Percentiles rank a stretch among this genome's conserved stretches.
These are phyloP conservation scores for Globisporangium ultimum DNA, from an alignment of 352 stramenopile species.

Conservation along the genomic window DNA sequence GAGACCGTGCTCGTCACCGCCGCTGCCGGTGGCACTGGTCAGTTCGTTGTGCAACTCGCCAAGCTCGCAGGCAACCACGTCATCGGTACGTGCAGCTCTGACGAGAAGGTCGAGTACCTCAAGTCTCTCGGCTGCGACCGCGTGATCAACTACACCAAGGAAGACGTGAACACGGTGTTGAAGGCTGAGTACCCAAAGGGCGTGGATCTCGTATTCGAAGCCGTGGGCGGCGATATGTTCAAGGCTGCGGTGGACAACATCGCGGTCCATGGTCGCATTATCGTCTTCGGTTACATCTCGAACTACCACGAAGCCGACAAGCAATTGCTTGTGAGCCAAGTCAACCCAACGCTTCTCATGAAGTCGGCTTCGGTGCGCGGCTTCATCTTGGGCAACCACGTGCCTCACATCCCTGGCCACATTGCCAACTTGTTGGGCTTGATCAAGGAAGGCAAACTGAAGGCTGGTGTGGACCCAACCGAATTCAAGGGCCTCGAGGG, in stretches of 20 bases:
- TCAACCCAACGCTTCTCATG: conserved; percentile 19
- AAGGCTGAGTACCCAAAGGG: conserved; percentile 69
- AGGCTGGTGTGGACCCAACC: conserved; percentile 20
- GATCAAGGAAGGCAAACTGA: conserved; percentile 33
- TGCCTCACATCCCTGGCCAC: conserved; percentile 34
- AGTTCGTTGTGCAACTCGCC: conserved; percentile 83
- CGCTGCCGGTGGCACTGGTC: conserved; percentile 67
- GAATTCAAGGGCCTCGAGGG: conserved; percentile 29
- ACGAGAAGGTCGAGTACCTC: conserved; percentile 84
- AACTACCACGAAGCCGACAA: conserved; percentile 36
- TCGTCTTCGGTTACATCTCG: conserved; percentile 57
- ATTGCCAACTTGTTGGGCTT: conserved; percentile 42
- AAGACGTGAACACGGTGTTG: conserved; percentile 47
- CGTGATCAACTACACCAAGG: conserved; percentile 87
- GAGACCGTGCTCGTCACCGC: conserved; percentile 63
- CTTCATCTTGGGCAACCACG: conserved; percentile 46
- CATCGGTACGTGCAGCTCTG: conserved; percentile 78
- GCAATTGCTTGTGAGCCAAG: conserved; percentile 7
- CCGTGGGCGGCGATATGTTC: conserved; percentile 56
- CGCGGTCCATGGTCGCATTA: conserved; percentile 47
- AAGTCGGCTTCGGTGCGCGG: conserved; percentile 37
- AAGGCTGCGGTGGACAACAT: conserved; percentile 54
- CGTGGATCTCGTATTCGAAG: conserved; percentile 67
- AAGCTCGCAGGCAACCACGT: conserved; percentile 79
- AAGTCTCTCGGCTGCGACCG: conserved; percentile 62